Conservation (phyloP, 202 grass and related monocot genomes). For the Setaria italica region DNA sequence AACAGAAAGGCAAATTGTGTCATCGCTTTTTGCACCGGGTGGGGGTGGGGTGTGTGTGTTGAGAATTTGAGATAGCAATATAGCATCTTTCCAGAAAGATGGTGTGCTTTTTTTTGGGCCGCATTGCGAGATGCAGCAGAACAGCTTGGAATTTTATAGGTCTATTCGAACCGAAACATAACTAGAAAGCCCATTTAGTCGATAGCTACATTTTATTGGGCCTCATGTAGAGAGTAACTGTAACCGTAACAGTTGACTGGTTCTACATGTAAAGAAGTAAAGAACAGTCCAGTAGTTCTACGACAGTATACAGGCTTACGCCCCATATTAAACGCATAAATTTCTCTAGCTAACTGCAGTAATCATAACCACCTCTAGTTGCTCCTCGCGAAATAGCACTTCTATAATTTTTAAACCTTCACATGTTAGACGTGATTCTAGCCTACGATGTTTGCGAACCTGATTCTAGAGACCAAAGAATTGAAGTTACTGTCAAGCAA, state of each 20-base stretch:
- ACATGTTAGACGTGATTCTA: not conserved
- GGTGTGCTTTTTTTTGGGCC: not conserved
- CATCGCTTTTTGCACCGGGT: not conserved
- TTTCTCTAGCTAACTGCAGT: not conserved
- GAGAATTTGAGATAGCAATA: conserved; percentile 12
- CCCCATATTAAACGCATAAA: not conserved
- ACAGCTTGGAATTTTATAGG: conserved; percentile 24
- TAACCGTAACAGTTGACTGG: not conserved
- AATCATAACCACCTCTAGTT: not conserved
- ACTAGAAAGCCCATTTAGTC: conserved; percentile 4
- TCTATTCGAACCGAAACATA: not conserved
- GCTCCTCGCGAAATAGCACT: not conserved
- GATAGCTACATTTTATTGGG: not conserved
- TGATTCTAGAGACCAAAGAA: not conserved
- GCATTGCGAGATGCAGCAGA: not conserved
- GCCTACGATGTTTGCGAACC: not conserved
- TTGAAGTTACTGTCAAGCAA: not conserved
- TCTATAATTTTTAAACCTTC: not conserved
- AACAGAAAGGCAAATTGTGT: not conserved
- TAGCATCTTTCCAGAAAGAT: not conserved
- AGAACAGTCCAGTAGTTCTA: not conserved
- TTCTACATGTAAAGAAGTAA: not conserved
- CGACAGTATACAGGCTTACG: not conserved
- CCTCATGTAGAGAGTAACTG: not conserved
- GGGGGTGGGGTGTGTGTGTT: not conserved